Evolutionary conservation across 345 rosid genomes (phyloP), one percentile per base, ranked within the genome.

Genomic region (Fremontodendron californicum): DNA sequence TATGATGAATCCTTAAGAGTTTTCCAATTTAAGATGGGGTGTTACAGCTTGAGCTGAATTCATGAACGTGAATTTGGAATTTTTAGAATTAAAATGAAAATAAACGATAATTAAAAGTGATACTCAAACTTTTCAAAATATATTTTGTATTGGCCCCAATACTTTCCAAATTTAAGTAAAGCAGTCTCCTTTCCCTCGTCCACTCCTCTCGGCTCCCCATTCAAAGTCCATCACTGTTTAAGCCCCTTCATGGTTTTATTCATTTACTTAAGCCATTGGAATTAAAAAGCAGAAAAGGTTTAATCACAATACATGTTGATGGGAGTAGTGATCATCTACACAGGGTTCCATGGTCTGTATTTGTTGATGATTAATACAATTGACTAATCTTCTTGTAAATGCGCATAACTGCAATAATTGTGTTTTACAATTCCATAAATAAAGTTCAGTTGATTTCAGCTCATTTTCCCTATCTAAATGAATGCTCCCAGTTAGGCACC

Each of bases 271-370:
- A 31, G n/a, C 48, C 48, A 39, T 19, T 33, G 23, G 6, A 65
- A 71, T 18, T 46, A 23, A 5, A 16, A 40, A 15, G 10, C 61
- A 7, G 51, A 27, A 31, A 31, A 33, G 51, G 23, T 70, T 23
- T n/a, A 5, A 23, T 54, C 35, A 0, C 37, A 15, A 37, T 13
- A 25, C 51, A 86, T 86, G 87, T 66, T 73, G 5, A 23, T 15
- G 5, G 39, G 1, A 70, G 74, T 45, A 19, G n/a, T n/a, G n/a
- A n/a, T n/a, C n/a, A 29, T 13, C 19, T 2, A 45, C 9, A 3
- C 7, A 27, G 40, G 19, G 23, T 69, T 46, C 52, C 1, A 12
- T 68, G 35, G 33, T 23, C 12, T 55, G 61, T 46, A 19, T 18
- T 70, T 45, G 58, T 70, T 45, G 5, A 25, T 5, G 35, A 7